These are phyloP conservation scores for Leccinum broughii DNA, from an alignment of 768 basidiomycete genomes.

Conservation along the genomic window DNA sequence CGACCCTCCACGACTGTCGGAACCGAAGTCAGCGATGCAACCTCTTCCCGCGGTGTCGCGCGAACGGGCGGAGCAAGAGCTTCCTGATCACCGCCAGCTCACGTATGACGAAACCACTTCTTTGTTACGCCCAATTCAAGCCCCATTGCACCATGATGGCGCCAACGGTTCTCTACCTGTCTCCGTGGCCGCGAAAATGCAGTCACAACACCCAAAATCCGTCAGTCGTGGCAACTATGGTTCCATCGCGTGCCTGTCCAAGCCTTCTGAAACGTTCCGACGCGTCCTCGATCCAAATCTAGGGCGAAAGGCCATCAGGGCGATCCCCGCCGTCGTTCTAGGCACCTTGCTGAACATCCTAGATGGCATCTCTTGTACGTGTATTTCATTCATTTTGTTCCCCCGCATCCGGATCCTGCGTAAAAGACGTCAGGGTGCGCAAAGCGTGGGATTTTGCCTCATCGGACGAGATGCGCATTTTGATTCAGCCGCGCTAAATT, in stretches of 20 bases:
- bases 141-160: constrained; percentile 2
- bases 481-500: constrained; percentile 9
- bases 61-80: background rate
- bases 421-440: constrained; percentile 7
- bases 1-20: background rate
- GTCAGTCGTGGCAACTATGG: constrained; percentile 10
- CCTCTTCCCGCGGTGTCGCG: background rate
- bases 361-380: constrained; percentile 89
- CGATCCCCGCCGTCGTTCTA: constrained; percentile 82
- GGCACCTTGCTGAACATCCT: constrained; percentile 87
- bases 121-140: constrained; percentile 17
- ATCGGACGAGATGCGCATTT: background rate
- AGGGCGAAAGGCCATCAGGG: constrained; percentile 25
- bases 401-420: constrained; percentile 3
- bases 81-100: constrained; percentile 1
- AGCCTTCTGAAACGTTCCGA: constrained; percentile 10
- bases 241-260: constrained; percentile 6
- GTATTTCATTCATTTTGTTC: constrained; percentile 1
- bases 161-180: background rate
- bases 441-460: background rate
- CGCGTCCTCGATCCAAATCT: constrained; percentile 20
- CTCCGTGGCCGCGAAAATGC: constrained; percentile 4
- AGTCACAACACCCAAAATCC: constrained; percentile 10
- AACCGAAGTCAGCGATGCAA: background rate
- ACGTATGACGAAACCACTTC: constrained; percentile 23